Evolutionary conservation across 108 stramenopile genomes (phyloP).

Genomic region (Skeletonema costatum): DNA sequence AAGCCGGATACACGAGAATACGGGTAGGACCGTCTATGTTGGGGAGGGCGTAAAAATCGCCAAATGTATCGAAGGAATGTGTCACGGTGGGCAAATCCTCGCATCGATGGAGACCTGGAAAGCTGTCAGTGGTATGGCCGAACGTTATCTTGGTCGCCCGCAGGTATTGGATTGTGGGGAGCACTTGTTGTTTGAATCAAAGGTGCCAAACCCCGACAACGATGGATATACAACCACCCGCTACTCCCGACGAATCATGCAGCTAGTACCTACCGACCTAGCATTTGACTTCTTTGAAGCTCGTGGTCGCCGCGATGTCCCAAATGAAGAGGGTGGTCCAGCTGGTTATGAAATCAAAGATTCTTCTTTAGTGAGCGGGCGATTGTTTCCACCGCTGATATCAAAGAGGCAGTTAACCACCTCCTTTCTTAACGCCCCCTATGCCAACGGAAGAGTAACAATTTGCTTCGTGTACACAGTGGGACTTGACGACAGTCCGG

Average conservation of each 20-base stretch:
- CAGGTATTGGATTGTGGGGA: slow-evolving; percentile 43
- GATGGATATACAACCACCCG: slow-evolving; percentile 14
- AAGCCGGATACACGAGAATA: slow-evolving; percentile 20
- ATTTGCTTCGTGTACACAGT: slow-evolving; percentile 39
- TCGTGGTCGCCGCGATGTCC: slow-evolving; percentile 15
- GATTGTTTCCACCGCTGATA: slow-evolving; percentile 33
- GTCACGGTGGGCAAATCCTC: slow-evolving; percentile 48
- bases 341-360: slow-evolving; percentile 25
- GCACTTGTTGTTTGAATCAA: slow-evolving; percentile 36
- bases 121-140: slow-evolving; percentile 27
- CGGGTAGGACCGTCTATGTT: slow-evolving; percentile 28
- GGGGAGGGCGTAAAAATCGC: slow-evolving; percentile 40
- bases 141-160: slow-evolving; percentile 32
- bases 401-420: slow-evolving; percentile 37
- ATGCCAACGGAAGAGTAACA: slow-evolving; percentile 39
- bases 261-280: slow-evolving; percentile 25
- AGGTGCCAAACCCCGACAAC: slow-evolving; percentile 4
- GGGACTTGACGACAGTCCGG: slow-evolving; percentile 24
- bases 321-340: neutral
- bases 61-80: slow-evolving; percentile 35
- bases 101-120: slow-evolving; percentile 40
- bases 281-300: slow-evolving; percentile 38
- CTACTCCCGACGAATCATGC: slow-evolving; percentile 18
- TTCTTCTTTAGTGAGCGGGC: slow-evolving; percentile 12
- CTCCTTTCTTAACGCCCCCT: slow-evolving; percentile 45